Conservation (phyloP, 176 grass and related monocot species). For the Musa acuminata region DNA sequence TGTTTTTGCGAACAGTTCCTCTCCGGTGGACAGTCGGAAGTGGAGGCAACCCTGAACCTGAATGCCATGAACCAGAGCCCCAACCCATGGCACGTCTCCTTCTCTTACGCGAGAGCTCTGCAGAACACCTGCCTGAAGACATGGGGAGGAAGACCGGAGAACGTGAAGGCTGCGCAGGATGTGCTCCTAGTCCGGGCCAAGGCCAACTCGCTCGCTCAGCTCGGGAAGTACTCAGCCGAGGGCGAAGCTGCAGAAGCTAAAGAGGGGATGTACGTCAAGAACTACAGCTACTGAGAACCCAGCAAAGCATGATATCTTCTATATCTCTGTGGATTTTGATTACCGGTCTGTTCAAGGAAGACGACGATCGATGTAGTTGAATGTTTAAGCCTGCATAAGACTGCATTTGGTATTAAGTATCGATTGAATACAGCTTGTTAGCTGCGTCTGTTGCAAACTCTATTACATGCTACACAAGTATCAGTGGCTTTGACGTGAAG, state of each 20-base stretch:
- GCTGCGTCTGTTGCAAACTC: too few species aligned
- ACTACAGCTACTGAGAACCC: not conserved
- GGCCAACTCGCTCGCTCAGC: not conserved
- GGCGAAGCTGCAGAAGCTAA: not conserved
- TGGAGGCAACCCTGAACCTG: not conserved
- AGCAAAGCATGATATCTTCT: too few species aligned
- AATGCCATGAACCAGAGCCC: not conserved
- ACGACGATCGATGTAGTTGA: too few species aligned
- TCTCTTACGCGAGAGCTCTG: not conserved
- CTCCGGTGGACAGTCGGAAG: not conserved
- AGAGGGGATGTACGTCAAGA: conserved; percentile 1
- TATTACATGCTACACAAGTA: too few species aligned
- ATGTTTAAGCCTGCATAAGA: too few species aligned
- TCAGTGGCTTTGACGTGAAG: too few species aligned
- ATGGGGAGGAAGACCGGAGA: not conserved
- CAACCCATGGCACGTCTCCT: not conserved
- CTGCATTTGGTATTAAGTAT: too few species aligned
- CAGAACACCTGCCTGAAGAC: conserved; percentile 1
- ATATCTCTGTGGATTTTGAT: too few species aligned
- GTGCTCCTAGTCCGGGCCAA: not conserved
- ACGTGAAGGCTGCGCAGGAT: not conserved
- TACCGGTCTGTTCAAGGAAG: too few species aligned
- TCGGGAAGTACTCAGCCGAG: not conserved
- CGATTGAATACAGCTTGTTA: too few species aligned
- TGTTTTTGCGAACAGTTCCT: not conserved